phyloP scores from a whole-genome alignment of 2,329 filamentous ascomycete species.

The Epichloe hybrida region DNA sequence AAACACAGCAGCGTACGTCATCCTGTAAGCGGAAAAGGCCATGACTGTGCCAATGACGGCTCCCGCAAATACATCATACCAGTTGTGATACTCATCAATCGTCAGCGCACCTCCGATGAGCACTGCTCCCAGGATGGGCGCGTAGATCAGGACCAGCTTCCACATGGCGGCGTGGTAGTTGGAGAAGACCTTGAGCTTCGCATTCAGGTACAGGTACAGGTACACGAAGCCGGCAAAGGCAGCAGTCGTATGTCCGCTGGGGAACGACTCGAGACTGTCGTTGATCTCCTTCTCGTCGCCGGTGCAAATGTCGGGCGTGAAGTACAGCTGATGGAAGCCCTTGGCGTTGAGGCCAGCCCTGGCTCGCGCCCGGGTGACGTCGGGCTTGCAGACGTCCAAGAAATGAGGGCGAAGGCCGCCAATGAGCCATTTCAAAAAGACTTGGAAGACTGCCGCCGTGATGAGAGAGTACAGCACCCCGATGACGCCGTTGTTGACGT shows the following conservation, averaged over 20 bases:
- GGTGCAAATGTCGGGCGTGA: constrained; percentile 56
- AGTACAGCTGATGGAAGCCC: constrained; percentile 50
- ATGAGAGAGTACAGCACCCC: constrained; percentile 59
- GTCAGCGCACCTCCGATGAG: constrained; percentile 57
- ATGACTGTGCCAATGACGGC: constrained; percentile 51
- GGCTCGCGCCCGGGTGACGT: constrained; percentile 10
- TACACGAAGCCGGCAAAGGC: constrained; percentile 61
- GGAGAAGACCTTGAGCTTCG: constrained; percentile 61
- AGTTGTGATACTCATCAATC: constrained; percentile 63
- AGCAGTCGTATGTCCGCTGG: constrained; percentile 60
- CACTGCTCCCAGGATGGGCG: constrained; percentile 52
- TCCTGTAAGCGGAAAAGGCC: constrained; percentile 51
- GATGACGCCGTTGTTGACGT: constrained; percentile 56
- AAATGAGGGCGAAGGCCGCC: constrained; percentile 62
- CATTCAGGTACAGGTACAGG: constrained; percentile 61
- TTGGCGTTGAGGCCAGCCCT: constrained; percentile 28
- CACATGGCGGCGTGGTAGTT: constrained; percentile 63
- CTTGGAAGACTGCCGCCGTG: constrained; percentile 60
- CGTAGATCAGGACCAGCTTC: constrained; percentile 53
- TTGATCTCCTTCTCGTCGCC: constrained; percentile 51
- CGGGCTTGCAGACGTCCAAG: constrained; percentile 54
- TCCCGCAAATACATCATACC: constrained; percentile 59
- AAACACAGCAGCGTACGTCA: constrained; percentile 55
- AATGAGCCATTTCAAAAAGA: constrained; percentile 63
- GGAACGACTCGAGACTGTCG: constrained; percentile 57